Base-by-base conservation (phyloP, 495 filamentous ascomycete species). In the Jackrogersella minutella region DNA sequence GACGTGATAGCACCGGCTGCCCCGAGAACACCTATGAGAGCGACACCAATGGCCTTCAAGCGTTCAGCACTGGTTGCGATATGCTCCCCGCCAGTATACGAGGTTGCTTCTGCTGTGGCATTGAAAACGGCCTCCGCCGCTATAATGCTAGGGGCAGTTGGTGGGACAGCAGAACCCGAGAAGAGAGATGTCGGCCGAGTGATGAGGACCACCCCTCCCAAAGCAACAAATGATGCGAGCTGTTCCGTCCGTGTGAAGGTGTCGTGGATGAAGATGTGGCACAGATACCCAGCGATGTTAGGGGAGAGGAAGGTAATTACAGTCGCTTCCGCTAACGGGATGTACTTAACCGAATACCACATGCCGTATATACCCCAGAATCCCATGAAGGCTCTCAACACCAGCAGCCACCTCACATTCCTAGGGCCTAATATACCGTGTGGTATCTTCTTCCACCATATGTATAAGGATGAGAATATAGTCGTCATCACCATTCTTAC, bases 301-400 rank as follows among this genome's bases (percentile, higher is more conserved):
- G 95, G 95, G 0, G 91, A 86, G 0, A 98, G 84, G 71, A 97
- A 98, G 41, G 92, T 96, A 41, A 98, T 88, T 0, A 97, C 95
- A 0, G 92, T 96, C 9, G 95, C 93, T 69, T 98, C 94, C 4
- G 92, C 89, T 0, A 98, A 82, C 1, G 93, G 90, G 2, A 98
- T 87, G 71, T 97, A 97, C 63, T 90, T 85, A 5, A 97, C 87
- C 1, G 91, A 94, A 34, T 75, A 77, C 80, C 80, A 82, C 71
- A 83, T 74, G 21, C 72, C 83, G 57, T 74, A 88, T 8, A 96
- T 91, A 9, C 94, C 94, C 74, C 92, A 91, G 77, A 97, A 97
- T 0, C 94, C 94, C 50, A 82, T 83, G 1, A 90, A 64, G 0
- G 91, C 93, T 58, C 94, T 83, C 1, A 83, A 73, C 0, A 93